Evolutionary conservation across 192 early-diverging fungal genomes (phyloP).

Genomic region (Backusella liffmaniae): DNA sequence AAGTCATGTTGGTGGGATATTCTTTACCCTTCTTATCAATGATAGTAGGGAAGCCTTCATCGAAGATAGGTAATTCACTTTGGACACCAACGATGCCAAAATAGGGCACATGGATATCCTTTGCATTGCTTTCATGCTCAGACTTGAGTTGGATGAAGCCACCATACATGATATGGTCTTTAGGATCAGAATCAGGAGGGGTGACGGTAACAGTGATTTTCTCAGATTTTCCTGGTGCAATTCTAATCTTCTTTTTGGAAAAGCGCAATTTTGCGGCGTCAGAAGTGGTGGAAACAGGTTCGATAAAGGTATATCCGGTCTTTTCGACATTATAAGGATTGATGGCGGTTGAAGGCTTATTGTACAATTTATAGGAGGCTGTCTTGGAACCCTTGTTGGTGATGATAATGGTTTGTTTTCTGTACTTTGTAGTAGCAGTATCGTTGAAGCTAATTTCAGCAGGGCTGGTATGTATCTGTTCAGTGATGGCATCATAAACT

Average conservation of each 20-base stretch:
- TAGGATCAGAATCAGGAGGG: conserved; percentile 25
- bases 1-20: not conserved
- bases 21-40: conserved; percentile 1
- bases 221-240: conserved; percentile 20
- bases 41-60: conserved; percentile 18
- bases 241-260: conserved; percentile 18
- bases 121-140: not conserved
- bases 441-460: conserved; percentile 55
- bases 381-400: conserved; percentile 39
- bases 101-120: conserved; percentile 43
- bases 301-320: conserved; percentile 7
- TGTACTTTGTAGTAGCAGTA: conserved; percentile 33
- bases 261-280: conserved; percentile 16
- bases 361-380: conserved; percentile 39
- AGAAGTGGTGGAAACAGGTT: conserved; percentile 2
- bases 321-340: conserved; percentile 35
- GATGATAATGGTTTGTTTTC: conserved; percentile 38
- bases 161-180: conserved; percentile 42
- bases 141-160: conserved; percentile 45
- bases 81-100: conserved; percentile 46
- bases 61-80: conserved; percentile 46
- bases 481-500: conserved; percentile 40
- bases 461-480: conserved; percentile 36
- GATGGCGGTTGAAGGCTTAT: conserved; percentile 39
- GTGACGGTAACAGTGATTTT: conserved; percentile 24